Evolutionary conservation across 306 rosid species (phyloP).

Genomic region (Cercis canadensis): DNA sequence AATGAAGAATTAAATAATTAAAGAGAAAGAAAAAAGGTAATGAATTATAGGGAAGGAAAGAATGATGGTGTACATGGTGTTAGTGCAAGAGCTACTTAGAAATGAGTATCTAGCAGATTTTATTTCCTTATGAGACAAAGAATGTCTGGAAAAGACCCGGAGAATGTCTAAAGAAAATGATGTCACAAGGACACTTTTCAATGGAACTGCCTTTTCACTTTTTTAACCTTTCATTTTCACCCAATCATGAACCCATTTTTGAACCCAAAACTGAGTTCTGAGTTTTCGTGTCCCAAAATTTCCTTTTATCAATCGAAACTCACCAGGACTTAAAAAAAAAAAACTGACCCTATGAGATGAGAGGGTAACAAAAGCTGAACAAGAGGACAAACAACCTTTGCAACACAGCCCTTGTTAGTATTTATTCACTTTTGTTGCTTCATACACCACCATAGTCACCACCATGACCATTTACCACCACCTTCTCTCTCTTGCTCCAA

Average conservation of each 20-base stretch:
- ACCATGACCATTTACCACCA: background rate
- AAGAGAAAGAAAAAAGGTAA: background rate
- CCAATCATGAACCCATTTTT: conserved; percentile 72
- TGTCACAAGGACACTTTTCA: conserved; percentile 38
- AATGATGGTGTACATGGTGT: background rate
- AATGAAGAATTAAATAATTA: too few relatives aligned
- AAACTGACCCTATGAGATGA: conserved; percentile 49
- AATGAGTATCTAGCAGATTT: conserved; percentile 15
- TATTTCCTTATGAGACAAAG: conserved; percentile 46
- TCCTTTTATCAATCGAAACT: conserved; percentile 67
- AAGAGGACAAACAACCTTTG: conserved; percentile 57
- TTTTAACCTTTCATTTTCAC: conserved; percentile 65
- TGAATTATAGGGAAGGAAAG: background rate
- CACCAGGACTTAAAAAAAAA: conserved; percentile 43
- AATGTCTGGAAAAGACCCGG: conserved; percentile 60
- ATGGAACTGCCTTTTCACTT: conserved; percentile 32
- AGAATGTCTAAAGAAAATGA: conserved; percentile 64
- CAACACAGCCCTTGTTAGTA: conserved; percentile 55
- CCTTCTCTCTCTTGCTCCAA: background rate
- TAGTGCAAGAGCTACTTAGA: background rate
- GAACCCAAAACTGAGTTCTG: conserved; percentile 49
- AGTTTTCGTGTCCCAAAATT: conserved; percentile 61
- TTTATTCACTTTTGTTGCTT: conserved; percentile 67
- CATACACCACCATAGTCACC: background rate
- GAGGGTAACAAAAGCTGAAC: conserved; percentile 59